These are phyloP conservation scores for Phialophora chinensis DNA, from an alignment of 2,329 filamentous ascomycete genomes.

Conservation along the genomic window DNA sequence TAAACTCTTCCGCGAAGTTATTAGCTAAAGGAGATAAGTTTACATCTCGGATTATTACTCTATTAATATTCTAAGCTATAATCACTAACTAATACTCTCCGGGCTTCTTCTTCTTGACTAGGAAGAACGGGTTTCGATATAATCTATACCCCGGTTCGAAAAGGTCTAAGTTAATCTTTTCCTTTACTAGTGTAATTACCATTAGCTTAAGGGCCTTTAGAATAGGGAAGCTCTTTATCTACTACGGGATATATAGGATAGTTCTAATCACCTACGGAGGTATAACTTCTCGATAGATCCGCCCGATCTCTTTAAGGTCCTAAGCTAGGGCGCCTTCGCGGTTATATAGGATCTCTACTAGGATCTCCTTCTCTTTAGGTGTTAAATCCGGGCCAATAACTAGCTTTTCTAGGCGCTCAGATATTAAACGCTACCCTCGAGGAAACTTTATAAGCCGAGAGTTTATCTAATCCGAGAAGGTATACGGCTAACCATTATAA, in stretches of 20 bases:
- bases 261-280: constrained; percentile 1
- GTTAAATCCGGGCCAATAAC: neutral
- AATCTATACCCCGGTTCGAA: neutral
- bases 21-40: no score
- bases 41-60: neutral
- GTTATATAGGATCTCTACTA: constrained; percentile 8
- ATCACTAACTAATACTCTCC: neutral
- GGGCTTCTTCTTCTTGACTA: constrained; percentile 12
- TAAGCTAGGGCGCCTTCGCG: neutral
- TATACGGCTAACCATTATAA: neutral
- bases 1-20: no score
- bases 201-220: neutral
- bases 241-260: neutral
- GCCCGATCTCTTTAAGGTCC: neutral
- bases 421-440: neutral
- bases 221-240: constrained; percentile 5
- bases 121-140: neutral
- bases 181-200: constrained; percentile 2
- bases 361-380: neutral
- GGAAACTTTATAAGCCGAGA: neutral
- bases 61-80: neutral
- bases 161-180: neutral
- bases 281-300: neutral
- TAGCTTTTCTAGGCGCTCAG: neutral
- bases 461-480: neutral